These are phyloP conservation scores for Calonectria multiphialidica DNA, from an alignment of 2,329 filamentous ascomycete species.

Conservation along the genomic window DNA sequence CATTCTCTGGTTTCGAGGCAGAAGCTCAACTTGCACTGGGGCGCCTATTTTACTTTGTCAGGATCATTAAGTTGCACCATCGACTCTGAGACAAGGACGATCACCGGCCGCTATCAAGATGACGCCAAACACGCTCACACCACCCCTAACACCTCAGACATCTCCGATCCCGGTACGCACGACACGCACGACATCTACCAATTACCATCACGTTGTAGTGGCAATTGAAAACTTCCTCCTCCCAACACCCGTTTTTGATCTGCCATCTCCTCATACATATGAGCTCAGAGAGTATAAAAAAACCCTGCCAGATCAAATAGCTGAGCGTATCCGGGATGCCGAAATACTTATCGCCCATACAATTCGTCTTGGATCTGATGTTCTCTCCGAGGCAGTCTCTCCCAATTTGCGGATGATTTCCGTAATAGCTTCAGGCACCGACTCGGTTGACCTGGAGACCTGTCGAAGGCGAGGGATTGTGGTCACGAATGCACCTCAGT, in stretches of 20 bases:
- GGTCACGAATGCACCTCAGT: not conserved
- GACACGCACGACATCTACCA: too few species aligned
- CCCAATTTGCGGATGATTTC: constrained; percentile 15
- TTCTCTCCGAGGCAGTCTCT: not conserved
- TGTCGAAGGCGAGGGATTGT: constrained; percentile 7
- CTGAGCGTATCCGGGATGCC: constrained; percentile 5
- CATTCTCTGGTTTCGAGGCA: too few species aligned
- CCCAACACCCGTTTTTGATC: constrained; percentile 1
- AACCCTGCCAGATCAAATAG: not conserved
- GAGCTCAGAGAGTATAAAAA: constrained; percentile 5
- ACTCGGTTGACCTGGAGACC: not conserved
- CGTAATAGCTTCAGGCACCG: constrained; percentile 3
- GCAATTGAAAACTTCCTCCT: not conserved
- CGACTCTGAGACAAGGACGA: too few species aligned
- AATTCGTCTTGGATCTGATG: not conserved
- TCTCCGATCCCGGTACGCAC: too few species aligned
- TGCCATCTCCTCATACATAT: constrained; percentile 5
- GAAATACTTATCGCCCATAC: constrained; percentile 4
- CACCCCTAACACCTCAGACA: too few species aligned
- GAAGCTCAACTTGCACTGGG: too few species aligned
- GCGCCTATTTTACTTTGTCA: too few species aligned
- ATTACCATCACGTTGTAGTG: constrained; percentile 8
- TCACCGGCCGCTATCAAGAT: too few species aligned
- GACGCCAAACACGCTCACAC: too few species aligned
- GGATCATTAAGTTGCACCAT: too few species aligned